phyloP scores from a whole-genome alignment of 2,329 filamentous ascomycete genomes.

The Ceratocystis cubensis region DNA sequence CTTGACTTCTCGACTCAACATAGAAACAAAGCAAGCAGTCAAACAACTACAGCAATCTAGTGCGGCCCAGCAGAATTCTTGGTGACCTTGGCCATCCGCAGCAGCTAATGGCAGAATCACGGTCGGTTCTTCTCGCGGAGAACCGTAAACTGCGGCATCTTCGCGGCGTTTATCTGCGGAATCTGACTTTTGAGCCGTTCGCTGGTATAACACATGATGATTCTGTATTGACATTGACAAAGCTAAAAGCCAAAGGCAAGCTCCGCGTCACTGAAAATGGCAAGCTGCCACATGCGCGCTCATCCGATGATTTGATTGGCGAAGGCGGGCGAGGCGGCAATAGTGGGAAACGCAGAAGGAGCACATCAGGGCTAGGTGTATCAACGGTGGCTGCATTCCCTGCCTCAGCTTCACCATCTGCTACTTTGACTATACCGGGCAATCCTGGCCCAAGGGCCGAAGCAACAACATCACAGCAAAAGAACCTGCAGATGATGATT shows the following conservation, averaged over 20 bases:
- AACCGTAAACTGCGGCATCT: slow-evolving; percentile 84
- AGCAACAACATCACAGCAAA: slow-evolving; percentile 44
- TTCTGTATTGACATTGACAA: slow-evolving; percentile 51
- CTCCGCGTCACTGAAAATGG: slow-evolving; percentile 33
- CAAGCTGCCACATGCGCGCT: slow-evolving; percentile 43
- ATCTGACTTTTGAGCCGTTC: slow-evolving; percentile 54
- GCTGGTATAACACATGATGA: slow-evolving; percentile 60
- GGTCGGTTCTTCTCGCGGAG: slow-evolving; percentile 48
- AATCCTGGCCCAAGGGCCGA: slow-evolving; percentile 33
- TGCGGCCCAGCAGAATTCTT: background rate
- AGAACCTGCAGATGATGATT: slow-evolving; percentile 56
- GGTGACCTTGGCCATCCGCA: background rate
- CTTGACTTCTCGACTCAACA: background rate
- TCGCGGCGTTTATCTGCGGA: slow-evolving; percentile 74
- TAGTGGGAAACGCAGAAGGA: slow-evolving; percentile 52
- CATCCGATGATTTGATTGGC: slow-evolving; percentile 34
- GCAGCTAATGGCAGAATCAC: slow-evolving; percentile 23
- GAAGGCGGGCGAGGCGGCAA: background rate
- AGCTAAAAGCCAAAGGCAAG: slow-evolving; percentile 38
- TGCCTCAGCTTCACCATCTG: background rate
- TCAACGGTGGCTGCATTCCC: background rate
- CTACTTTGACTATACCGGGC: slow-evolving; percentile 24
- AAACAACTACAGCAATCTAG: background rate
- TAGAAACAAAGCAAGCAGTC: background rate
- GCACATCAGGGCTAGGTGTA: slow-evolving; percentile 30